phyloP scores from a whole-genome alignment of 1,139 yeast genomes.

The Saccharomyces uvarum region DNA sequence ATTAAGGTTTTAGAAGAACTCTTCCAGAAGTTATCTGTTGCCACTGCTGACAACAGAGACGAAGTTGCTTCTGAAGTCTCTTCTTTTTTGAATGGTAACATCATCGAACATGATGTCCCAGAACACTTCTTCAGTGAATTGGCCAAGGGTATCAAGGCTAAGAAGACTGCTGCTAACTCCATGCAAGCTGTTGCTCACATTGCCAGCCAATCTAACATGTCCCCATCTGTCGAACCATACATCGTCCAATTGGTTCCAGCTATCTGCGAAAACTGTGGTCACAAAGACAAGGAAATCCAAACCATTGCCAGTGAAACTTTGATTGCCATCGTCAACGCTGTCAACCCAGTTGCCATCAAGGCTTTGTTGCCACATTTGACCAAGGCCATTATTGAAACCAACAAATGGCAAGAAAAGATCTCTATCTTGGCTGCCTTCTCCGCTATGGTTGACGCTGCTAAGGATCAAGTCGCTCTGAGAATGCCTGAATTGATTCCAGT shows the following conservation, averaged over 20 bases:
- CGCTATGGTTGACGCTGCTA: slow-evolving; percentile 87
- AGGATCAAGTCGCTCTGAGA: slow-evolving; percentile 92
- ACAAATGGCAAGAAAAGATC: slow-evolving; percentile 98
- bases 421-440: slow-evolving; percentile 80
- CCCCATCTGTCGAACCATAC: slow-evolving; percentile 93
- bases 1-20: slow-evolving; percentile 83
- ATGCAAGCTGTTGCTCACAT: slow-evolving; percentile 79
- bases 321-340: slow-evolving; percentile 65
- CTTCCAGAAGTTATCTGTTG: slow-evolving; percentile 85
- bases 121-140: slow-evolving; percentile 75
- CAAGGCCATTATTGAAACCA: slow-evolving; percentile 59
- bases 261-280: slow-evolving; percentile 78
- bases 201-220: slow-evolving; percentile 68
- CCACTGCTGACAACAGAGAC: slow-evolving; percentile 72
- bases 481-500: slow-evolving; percentile 99
- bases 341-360: slow-evolving; percentile 92
- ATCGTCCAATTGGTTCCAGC: slow-evolving; percentile 66
- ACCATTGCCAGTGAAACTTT: slow-evolving; percentile 67
- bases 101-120: slow-evolving; percentile 98
- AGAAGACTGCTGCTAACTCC: slow-evolving; percentile 75
- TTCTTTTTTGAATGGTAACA: slow-evolving; percentile 90
- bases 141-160: slow-evolving; percentile 66
- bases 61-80: slow-evolving; percentile 87
- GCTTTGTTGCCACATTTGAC: slow-evolving; percentile 77
- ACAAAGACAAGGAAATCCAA: slow-evolving; percentile 73